A percentile compares a stretch with the other conserved stretches of the same genome.
These are phyloP conservation scores for Metschnikowia peoriensis DNA, from an alignment of 805 yeast genomes.

Conservation along the genomic window DNA sequence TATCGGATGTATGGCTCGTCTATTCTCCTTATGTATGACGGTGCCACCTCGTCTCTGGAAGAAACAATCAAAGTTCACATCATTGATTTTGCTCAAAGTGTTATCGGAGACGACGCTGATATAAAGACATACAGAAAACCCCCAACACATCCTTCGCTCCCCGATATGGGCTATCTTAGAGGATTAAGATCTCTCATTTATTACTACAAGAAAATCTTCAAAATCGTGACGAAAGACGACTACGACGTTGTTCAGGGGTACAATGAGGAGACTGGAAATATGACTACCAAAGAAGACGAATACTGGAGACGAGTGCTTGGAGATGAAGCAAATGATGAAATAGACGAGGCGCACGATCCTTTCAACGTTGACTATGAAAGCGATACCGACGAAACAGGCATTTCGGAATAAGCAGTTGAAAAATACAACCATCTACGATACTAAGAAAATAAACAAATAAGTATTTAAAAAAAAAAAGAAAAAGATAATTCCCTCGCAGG, in stretches of 20 bases:
- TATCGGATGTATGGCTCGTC: constrained; percentile 93
- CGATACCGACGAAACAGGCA: constrained; percentile 14
- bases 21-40: constrained; percentile 86
- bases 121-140: constrained; percentile 51
- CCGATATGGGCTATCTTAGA: constrained; percentile 82
- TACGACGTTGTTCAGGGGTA: constrained; percentile 15
- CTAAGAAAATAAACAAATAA: not conserved
- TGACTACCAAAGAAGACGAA: constrained; percentile 1
- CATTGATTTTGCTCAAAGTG: constrained; percentile 94
- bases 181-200: constrained; percentile 74
- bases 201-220: constrained; percentile 63
- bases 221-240: constrained; percentile 43
- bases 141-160: constrained; percentile 58
- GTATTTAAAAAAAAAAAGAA: not conserved
- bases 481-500: not conserved
- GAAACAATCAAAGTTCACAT: constrained; percentile 53
- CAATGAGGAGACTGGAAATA: not conserved
- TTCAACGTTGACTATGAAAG: constrained; percentile 12
- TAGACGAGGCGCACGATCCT: constrained; percentile 10
- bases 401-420: constrained; percentile 13
- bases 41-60: constrained; percentile 28
- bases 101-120: constrained; percentile 51
- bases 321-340: constrained; percentile 9
- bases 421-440: no score
- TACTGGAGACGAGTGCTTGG: constrained; percentile 15